These are phyloP conservation scores for Fusarium sp. DNA, from an alignment of 2,329 filamentous ascomycete species.

Conservation along the genomic window DNA sequence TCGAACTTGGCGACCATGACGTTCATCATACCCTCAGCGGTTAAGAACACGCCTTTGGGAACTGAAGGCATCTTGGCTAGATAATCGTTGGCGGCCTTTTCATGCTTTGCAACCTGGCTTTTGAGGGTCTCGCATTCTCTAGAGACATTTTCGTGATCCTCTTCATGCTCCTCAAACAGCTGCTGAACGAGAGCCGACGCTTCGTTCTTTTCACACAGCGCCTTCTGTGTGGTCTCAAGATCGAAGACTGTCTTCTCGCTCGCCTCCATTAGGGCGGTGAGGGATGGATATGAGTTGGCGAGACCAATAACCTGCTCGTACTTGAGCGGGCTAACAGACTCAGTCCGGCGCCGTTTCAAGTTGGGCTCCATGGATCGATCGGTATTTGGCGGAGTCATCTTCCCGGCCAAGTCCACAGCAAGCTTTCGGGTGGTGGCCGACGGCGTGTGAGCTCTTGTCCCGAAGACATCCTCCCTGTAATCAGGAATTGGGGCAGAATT, in stretches of 20 bases:
- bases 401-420: neutral
- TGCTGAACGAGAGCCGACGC: neutral
- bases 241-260: neutral
- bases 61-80: neutral
- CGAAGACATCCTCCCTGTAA: neutral
- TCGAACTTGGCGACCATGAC: neutral
- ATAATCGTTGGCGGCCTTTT: neutral
- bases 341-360: neutral
- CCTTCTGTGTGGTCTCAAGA: neutral
- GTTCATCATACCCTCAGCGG: neutral
- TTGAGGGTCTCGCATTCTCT: neutral
- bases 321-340: neutral
- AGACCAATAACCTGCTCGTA: fast-evolving
- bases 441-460: neutral
- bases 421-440: neutral
- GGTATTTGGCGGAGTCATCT: neutral
- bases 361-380: neutral
- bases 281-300: neutral
- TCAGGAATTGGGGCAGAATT: neutral
- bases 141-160: neutral
- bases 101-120: neutral
- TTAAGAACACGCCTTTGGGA: neutral
- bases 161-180: neutral
- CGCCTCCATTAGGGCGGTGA: neutral
- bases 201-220: neutral